A percentile compares a stretch with the other conserved stretches of the same genome.
These are phyloP conservation scores for Candida adriatica DNA, from an alignment of 805 yeast species.

Conservation along the genomic window DNA sequence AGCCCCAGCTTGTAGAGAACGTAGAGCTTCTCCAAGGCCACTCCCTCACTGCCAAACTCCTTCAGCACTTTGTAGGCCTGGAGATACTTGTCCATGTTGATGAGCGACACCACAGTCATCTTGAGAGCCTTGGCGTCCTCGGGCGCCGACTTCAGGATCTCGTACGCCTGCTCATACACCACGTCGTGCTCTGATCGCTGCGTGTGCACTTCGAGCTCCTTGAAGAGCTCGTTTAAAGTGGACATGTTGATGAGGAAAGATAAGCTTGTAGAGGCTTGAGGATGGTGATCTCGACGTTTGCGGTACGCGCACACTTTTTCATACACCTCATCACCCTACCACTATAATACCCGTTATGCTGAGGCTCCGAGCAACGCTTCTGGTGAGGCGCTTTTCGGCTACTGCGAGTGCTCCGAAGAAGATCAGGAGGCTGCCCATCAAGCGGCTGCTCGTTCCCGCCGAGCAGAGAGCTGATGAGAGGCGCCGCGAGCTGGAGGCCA, in stretches of 20 bases:
- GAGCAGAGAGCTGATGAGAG: constrained; percentile 8
- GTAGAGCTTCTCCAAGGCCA: constrained; percentile 52
- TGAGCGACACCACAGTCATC: constrained; percentile 51
- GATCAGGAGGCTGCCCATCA: constrained; percentile 11
- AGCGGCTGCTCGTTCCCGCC: constrained; percentile 14
- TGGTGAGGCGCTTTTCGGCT: constrained; percentile 2
- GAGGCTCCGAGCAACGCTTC: background rate
- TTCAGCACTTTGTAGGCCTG: constrained; percentile 41
- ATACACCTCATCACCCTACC: background rate
- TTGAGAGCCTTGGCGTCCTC: constrained; percentile 29
- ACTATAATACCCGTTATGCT: background rate
- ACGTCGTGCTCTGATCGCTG: constrained; percentile 17
- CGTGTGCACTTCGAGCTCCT: constrained; percentile 21
- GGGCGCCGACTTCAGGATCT: constrained; percentile 21
- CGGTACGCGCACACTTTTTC: constrained; percentile 4
- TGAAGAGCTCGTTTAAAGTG: constrained; percentile 20
- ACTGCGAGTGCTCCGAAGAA: constrained; percentile 2
- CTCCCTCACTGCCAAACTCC: constrained; percentile 24
- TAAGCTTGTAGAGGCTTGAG: background rate
- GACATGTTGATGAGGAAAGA: too few species aligned
- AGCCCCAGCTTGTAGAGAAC: constrained; percentile 51
- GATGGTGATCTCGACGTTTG: constrained; percentile 1
- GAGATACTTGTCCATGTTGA: constrained; percentile 57
- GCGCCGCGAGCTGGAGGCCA: constrained; percentile 2
- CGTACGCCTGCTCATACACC: constrained; percentile 21